Percentiles rank a stretch among this genome's conserved stretches.
phyloP scores from a whole-genome alignment of 352 stramenopile species.

The Globisporangium irregulare region DNA sequence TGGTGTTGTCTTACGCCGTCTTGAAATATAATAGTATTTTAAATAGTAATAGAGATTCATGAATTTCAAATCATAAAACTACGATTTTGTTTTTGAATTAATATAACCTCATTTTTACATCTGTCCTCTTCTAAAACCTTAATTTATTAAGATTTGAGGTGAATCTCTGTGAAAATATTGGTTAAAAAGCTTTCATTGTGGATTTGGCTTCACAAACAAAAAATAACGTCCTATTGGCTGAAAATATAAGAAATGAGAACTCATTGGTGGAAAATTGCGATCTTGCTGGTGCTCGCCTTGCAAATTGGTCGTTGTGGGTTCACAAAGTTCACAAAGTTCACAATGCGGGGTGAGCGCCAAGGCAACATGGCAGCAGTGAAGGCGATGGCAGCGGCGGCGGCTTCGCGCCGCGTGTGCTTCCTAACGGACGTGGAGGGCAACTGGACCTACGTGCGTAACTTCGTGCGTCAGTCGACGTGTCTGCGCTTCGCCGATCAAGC shows the following conservation, averaged over 20 bases:
- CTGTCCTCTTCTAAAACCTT: background rate
- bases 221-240: background rate
- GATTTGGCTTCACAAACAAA: background rate
- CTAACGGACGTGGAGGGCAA: constrained; percentile 83
- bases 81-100: too few species aligned
- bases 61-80: too few species aligned
- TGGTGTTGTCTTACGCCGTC: too few species aligned
- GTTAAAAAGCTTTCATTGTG: background rate
- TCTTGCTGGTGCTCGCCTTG: background rate
- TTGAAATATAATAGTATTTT: too few species aligned
- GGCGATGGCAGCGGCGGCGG: background rate
- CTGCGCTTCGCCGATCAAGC: constrained; percentile 32
- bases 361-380: background rate
- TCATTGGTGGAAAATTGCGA: constrained; percentile 3
- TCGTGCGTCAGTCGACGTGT: constrained; percentile 59
- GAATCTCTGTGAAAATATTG: background rate
- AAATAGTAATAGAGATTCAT: too few species aligned
- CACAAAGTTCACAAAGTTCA: background rate
- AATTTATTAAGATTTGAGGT: constrained; percentile 3
- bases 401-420: constrained; percentile 50
- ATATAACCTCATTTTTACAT: too few species aligned
- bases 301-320: constrained; percentile 1
- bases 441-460: constrained; percentile 70
- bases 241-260: background rate
- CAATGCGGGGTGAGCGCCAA: background rate